A percentile compares a stretch with the other conserved stretches of the same genome.
Evolutionary conservation across 2,329 filamentous ascomycete genomes (phyloP).

Genomic region (Cladosporium sphaerospermum): DNA sequence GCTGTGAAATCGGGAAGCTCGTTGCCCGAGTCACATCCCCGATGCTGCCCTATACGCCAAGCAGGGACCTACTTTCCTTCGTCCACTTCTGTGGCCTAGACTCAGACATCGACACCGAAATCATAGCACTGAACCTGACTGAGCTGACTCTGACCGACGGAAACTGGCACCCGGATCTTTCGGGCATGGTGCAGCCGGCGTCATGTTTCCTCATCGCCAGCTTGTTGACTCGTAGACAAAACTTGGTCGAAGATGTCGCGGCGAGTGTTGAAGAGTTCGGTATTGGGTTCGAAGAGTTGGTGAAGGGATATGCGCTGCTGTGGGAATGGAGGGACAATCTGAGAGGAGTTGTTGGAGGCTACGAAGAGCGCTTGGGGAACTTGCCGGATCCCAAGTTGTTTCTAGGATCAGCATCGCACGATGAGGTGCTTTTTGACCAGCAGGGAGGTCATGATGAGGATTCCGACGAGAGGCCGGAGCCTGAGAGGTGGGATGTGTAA

Average conservation of each 20-base stretch:
- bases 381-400: slow-evolving; percentile 1
- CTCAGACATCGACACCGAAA: slow-evolving; percentile 11
- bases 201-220: slow-evolving; percentile 12
- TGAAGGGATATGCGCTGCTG: not conserved
- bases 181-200: slow-evolving; percentile 9
- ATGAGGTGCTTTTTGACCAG: not conserved
- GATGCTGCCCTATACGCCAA: not conserved
- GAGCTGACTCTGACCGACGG: slow-evolving; percentile 8
- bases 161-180: slow-evolving; percentile 1
- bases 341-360: not conserved
- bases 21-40: not conserved
- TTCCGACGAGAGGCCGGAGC: slow-evolving; percentile 2
- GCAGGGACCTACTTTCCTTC: slow-evolving; percentile 5
- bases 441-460: not conserved
- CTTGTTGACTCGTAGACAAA: slow-evolving; percentile 10
- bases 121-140: slow-evolving; percentile 10
- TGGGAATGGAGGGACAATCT: slow-evolving; percentile 5
- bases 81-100: not conserved
- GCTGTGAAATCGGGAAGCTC: not conserved
- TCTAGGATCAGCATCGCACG: not conserved
- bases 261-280: not conserved
- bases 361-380: not conserved
- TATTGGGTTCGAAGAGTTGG: not conserved
- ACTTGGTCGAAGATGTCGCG: slow-evolving; percentile 6
- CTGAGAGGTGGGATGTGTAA: not conserved